Conservation (phyloP, 2,329 filamentous ascomycete species). For the Colletotrichum ledebouriae region DNA sequence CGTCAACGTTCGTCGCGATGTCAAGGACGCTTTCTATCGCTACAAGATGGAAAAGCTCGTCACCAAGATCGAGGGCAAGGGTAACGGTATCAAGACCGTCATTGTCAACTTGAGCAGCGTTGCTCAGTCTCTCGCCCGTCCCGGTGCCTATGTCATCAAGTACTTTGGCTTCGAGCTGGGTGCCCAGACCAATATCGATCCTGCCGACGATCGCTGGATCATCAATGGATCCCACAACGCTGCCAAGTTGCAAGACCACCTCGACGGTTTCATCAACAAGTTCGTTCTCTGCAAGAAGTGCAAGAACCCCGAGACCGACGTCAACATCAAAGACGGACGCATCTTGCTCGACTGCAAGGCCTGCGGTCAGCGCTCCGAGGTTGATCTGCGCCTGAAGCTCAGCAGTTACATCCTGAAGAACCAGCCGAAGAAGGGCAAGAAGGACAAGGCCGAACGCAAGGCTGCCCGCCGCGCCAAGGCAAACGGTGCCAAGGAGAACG, state of each 20-base stretch:
- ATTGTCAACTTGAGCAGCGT: constrained; percentile 97
- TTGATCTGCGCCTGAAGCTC: constrained; percentile 94
- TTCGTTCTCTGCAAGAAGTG: constrained; percentile 99
- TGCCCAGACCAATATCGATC: constrained; percentile 98
- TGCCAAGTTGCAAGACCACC: constrained; percentile 95
- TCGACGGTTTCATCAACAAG: constrained; percentile 98
- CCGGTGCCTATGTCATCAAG: constrained; percentile 97
- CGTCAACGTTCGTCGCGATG: constrained; percentile 98
- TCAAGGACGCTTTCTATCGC: constrained; percentile 98
- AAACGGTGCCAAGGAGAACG: constrained; percentile 68
- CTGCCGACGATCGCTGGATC: constrained; percentile 98
- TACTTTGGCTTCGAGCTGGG: constrained; percentile 99
- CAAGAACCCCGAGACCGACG: constrained; percentile 99
- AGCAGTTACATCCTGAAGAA: constrained; percentile 98
- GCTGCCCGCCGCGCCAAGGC: constrained; percentile 90
- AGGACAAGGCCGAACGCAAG: constrained; percentile 93
- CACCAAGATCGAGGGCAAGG: constrained; percentile 99
- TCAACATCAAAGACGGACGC: constrained; percentile 92
- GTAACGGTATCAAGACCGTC: constrained; percentile 99
- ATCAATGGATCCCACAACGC: constrained; percentile 99
- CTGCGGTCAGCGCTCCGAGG: constrained; percentile 92
- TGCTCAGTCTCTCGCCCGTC: constrained; percentile 90
- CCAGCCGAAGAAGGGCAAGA: constrained; percentile 93
- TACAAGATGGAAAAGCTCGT: constrained; percentile 99
- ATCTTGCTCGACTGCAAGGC: constrained; percentile 99